These are phyloP conservation scores for Candida golubevii DNA, from an alignment of 805 yeast genomes.

Conservation along the genomic window DNA sequence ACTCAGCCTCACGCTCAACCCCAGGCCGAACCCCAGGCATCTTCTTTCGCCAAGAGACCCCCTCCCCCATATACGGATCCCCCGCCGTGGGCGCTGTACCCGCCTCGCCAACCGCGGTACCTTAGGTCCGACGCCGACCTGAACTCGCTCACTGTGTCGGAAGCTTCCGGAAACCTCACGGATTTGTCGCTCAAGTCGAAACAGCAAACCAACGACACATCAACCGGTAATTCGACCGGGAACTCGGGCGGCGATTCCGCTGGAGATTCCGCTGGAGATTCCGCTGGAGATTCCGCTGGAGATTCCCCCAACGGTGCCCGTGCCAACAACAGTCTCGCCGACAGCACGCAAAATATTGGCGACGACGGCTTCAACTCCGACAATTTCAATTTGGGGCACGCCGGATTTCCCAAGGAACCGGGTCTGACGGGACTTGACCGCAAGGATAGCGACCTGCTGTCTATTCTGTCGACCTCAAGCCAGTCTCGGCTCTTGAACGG, in stretches of 20 bases:
- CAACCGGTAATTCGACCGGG: too few species aligned
- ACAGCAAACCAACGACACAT: slow-evolving; percentile 9
- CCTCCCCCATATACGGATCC: slow-evolving; percentile 2
- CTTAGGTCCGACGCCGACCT: slow-evolving; percentile 12
- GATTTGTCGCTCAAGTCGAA: slow-evolving; percentile 14
- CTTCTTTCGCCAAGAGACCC: not conserved
- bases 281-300: slow-evolving; percentile 1
- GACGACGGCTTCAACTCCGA: slow-evolving; percentile 11
- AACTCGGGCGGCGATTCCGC: too few species aligned
- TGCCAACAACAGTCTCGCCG: slow-evolving; percentile 5
- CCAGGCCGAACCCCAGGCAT: too few species aligned
- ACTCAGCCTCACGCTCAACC: too few species aligned
- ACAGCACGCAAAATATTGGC: slow-evolving; percentile 3
- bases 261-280: too few species aligned
- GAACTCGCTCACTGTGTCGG: slow-evolving; percentile 9
- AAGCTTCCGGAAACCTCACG: slow-evolving; percentile 13
- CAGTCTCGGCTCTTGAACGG: slow-evolving; percentile 1
- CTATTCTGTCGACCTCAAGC: slow-evolving; percentile 1
- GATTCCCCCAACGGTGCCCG: slow-evolving; percentile 8
- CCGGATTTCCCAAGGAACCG: not conserved
- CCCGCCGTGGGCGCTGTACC: not conserved
- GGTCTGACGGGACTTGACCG: not conserved
- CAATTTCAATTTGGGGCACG: slow-evolving; percentile 3
- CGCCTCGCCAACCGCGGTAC: slow-evolving; percentile 6
- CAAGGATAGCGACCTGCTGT: slow-evolving; percentile 5